These are phyloP conservation scores for Clavariopsis aquatica DNA, from an alignment of 495 filamentous ascomycete genomes.

Conservation along the genomic window DNA sequence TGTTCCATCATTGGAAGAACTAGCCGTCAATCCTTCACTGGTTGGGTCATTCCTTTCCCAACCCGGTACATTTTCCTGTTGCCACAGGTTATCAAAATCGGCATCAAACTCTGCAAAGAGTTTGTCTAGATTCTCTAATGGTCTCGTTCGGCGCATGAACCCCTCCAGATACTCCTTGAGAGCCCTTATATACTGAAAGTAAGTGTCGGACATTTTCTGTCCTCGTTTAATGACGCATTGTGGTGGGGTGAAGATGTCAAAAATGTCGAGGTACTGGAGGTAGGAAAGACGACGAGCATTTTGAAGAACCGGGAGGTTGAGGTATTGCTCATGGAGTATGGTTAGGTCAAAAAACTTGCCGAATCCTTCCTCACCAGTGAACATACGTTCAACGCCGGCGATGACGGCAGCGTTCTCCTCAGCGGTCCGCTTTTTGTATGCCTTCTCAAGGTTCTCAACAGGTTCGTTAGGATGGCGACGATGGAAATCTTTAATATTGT, in stretches of 20 bases:
- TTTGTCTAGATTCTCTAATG: conserved; percentile 79
- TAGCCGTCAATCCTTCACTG: conserved; percentile 48
- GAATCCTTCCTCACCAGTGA: conserved; percentile 90
- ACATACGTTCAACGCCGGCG: conserved; percentile 80
- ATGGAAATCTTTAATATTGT: conserved; percentile 81
- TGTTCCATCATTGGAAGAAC: conserved; percentile 67
- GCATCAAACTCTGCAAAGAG: conserved; percentile 71
- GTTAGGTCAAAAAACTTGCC: conserved; percentile 90
- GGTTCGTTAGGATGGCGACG: conserved; percentile 90
- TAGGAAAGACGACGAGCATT: conserved; percentile 72
- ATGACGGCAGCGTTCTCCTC: conserved; percentile 54
- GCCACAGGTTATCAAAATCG: conserved; percentile 84
- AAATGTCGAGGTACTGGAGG: conserved; percentile 84
- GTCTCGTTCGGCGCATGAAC: conserved; percentile 77
- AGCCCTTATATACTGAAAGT: conserved; percentile 84
- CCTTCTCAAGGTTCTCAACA: conserved; percentile 89
- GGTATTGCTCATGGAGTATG: conserved; percentile 76
- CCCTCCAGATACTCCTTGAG: conserved; percentile 80
- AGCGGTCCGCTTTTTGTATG: conserved; percentile 76
- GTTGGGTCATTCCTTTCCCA: conserved; percentile 67
- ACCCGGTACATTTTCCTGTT: conserved; percentile 71
- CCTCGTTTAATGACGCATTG: conserved; percentile 67
- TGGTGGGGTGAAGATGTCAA: conserved; percentile 80
- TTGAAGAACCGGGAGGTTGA: conserved; percentile 76
- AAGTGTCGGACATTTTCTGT: conserved; percentile 86